Evolutionary conservation across 768 basidiomycete species (phyloP), one percentile per base, ranked within the genome.

Genomic region (Phlebiopsis flavidoalba): DNA sequence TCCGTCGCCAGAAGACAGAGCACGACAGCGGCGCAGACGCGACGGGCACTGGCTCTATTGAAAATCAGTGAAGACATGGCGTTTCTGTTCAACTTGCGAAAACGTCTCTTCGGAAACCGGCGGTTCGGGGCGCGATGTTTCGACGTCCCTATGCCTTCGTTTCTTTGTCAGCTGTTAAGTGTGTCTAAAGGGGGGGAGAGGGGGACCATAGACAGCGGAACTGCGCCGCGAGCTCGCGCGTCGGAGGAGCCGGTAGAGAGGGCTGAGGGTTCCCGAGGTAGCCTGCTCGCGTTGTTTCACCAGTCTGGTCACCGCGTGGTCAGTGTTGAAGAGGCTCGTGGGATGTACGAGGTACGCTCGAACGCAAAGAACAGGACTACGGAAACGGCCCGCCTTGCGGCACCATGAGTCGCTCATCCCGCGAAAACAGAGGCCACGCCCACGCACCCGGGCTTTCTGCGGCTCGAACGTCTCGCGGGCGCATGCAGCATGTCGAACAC

Each of bases 331-430:
- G 63, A 87, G 79, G 70, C 75, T 79, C 71, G 93, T 90, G 65
- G 89, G 90, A 31, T 31, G n/a, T 60, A 92, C 76, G 59, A 91
- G 73, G 66, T 90, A 80, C 12, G 90, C n/a, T n/a, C 90, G 66
- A 93, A 90, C 0, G 89, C 87, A 65, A 91, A 93, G 73, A 91
- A 88, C 19, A 89, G 73, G 61, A n/a, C 82, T 80, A 14, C n/a
- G n/a, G n/a, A n/a, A n/a, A n/a, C n/a, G n/a, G n/a, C n/a, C n/a
- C n/a, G n/a, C n/a, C n/a, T n/a, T n/a, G n/a, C n/a, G n/a, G n/a
- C n/a, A n/a, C n/a, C n/a, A n/a, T n/a, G n/a, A n/a, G n/a, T n/a
- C n/a, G n/a, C n/a, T n/a, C n/a, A n/a, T n/a, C n/a, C n/a, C n/a
- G n/a, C n/a, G n/a, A n/a, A n/a, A n/a, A n/a, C n/a, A n/a, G n/a